These are phyloP conservation scores for Moesziomyces sp. DNA, from an alignment of 1,284 basidiomycete species.

Conservation along the genomic window DNA sequence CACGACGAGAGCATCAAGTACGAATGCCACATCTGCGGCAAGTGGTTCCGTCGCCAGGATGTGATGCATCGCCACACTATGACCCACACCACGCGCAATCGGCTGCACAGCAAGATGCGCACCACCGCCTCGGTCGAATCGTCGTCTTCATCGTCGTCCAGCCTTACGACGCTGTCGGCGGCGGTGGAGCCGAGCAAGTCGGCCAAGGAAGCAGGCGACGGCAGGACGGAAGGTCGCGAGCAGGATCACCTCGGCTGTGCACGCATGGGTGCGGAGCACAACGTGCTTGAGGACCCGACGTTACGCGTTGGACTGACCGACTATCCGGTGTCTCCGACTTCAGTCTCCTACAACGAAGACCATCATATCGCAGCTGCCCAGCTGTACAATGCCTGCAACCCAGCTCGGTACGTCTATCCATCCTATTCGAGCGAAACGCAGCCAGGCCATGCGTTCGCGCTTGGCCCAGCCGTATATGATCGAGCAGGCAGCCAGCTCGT, in stretches of 20 bases:
- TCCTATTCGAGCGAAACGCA: constrained; percentile 11
- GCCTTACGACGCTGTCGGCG: not conserved
- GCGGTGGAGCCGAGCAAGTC: not conserved
- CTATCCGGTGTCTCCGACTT: constrained; percentile 13
- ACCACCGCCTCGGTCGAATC: constrained; percentile 9
- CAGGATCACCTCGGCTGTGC: constrained; percentile 4
- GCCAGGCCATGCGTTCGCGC: constrained; percentile 1
- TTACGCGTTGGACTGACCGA: constrained; percentile 34
- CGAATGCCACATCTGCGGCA: constrained; percentile 46
- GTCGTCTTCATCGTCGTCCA: not conserved
- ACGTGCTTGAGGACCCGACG: constrained; percentile 27
- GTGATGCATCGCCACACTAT: constrained; percentile 52
- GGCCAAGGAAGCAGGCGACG: not conserved
- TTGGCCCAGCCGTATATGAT: constrained; percentile 7
- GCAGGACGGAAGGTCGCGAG: constrained; percentile 7
- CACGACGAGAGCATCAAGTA: constrained; percentile 48
- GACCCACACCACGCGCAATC: constrained; percentile 35
- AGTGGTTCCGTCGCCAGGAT: constrained; percentile 47
- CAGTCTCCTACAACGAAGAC: constrained; percentile 27
- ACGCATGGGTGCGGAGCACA: constrained; percentile 4
- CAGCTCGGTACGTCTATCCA: constrained; percentile 13
- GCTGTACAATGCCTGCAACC: constrained; percentile 28
- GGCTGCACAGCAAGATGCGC: constrained; percentile 33
- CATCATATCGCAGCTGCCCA: constrained; percentile 40
- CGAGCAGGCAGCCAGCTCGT: constrained; percentile 6